Evolutionary conservation across 2,329 filamentous ascomycete genomes (phyloP).

Genomic region (Coniochaeta ligniaria): DNA sequence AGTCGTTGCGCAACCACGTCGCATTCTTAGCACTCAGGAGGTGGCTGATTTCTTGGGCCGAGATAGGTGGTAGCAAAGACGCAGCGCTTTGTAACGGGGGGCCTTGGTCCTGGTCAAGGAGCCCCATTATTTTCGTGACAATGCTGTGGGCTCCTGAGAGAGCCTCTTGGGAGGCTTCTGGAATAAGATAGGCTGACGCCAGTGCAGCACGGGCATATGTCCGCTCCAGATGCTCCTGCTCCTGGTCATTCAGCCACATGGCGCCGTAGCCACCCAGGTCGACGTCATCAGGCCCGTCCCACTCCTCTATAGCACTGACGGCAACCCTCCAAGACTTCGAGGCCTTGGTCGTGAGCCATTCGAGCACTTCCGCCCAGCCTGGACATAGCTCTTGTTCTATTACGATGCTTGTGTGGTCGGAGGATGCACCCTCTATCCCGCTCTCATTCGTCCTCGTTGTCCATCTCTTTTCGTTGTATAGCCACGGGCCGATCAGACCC

Average conservation of each 20-base stretch:
- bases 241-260: constrained; percentile 51
- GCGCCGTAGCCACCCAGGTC: constrained; percentile 56
- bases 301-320: constrained; percentile 58
- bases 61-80: constrained; percentile 34
- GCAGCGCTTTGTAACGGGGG: constrained; percentile 42
- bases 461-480: constrained; percentile 58
- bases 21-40: constrained; percentile 33
- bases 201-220: constrained; percentile 63
- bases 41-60: constrained; percentile 20
- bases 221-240: constrained; percentile 51
- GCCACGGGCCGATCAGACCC: constrained; percentile 65
- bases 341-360: constrained; percentile 59
- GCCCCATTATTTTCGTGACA: constrained; percentile 47
- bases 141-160: constrained; percentile 55
- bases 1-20: constrained; percentile 37
- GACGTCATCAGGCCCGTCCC: constrained; percentile 66
- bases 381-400: constrained; percentile 31
- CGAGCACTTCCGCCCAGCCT: constrained; percentile 63
- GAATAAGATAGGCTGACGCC: constrained; percentile 60
- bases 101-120: constrained; percentile 54
- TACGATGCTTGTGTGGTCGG: constrained; percentile 13
- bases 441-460: constrained; percentile 23
- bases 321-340: constrained; percentile 53
- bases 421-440: constrained; percentile 12
- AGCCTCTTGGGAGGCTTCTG: constrained; percentile 50